Percentiles rank a stretch among this genome's conserved stretches.
phyloP scores from a whole-genome alignment of 108 stramenopile genomes.

The Aurantiochytrium sp. region DNA sequence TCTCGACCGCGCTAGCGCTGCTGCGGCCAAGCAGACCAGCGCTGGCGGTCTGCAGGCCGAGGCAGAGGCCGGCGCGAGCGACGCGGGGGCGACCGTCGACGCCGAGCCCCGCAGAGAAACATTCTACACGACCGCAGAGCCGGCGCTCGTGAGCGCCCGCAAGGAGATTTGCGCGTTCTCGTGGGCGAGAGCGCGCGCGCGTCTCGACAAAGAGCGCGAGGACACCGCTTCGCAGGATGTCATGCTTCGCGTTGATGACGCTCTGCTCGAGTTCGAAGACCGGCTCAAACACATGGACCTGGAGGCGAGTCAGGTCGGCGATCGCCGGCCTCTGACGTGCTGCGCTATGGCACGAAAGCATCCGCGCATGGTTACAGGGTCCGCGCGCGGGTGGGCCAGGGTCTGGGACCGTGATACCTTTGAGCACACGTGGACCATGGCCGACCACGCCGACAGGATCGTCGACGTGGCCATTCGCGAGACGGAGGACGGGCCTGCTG shows the following conservation, averaged over 20 bases:
- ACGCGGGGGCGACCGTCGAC: conserved; percentile 31
- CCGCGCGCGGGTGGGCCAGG: conserved; percentile 81
- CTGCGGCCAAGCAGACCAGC: background rate
- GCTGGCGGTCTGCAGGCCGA: conserved; percentile 35
- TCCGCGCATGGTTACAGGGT: conserved; percentile 71
- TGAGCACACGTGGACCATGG: conserved; percentile 55
- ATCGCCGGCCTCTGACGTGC: conserved; percentile 38
- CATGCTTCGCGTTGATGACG: background rate
- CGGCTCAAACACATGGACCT: conserved; percentile 32
- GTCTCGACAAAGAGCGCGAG: conserved; percentile 68
- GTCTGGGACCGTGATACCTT: conserved; percentile 75
- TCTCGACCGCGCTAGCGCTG: background rate
- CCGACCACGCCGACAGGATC: conserved; percentile 71
- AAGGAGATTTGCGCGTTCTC: conserved; percentile 68
- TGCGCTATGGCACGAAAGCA: conserved; percentile 44
- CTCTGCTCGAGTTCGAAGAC: background rate
- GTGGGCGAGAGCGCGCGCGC: conserved; percentile 57
- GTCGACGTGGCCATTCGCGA: conserved; percentile 63
- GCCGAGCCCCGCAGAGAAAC: conserved; percentile 51
- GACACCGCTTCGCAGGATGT: conserved; percentile 34
- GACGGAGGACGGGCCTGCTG: conserved; percentile 25
- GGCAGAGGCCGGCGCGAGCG: conserved; percentile 43
- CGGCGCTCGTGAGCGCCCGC: conserved; percentile 71
- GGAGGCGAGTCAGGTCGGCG: conserved; percentile 47
- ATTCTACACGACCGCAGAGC: conserved; percentile 77